Base-by-base conservation (phyloP, 2,329 filamentous ascomycete species). In the Chaetomium olivaceum region DNA sequence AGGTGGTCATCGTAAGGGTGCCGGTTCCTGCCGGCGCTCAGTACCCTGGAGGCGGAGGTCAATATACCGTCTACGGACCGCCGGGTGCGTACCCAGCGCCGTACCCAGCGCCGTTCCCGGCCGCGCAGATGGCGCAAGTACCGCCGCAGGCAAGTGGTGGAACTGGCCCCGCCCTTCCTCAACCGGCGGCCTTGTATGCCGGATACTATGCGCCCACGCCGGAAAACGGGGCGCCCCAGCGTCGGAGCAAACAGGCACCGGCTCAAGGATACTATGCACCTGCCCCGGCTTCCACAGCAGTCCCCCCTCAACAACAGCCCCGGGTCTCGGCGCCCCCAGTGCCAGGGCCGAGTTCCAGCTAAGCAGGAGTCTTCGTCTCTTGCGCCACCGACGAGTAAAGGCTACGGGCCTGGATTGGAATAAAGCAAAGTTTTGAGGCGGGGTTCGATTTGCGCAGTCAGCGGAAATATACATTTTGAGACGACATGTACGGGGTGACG, bases 151-250 rank as follows among this genome's bases (percentile, higher is more conserved):
- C 56, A 1, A 23, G 36, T 21, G 55, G 25, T 2, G 39, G 50
- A 4, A 55, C 36, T 2, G 52, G 21, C 9, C 54, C 62, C 2
- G 39, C 39, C 19, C 54, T 62, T 4, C 57, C 67, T 19, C 57
- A 60, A 8, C 61, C 50, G 29, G 56, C 52, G 0, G 54, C 46
- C 4, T 5, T 62, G 56, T 70, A 69, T 46, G 65, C 48, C 4
- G 69, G 69, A 1, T 70, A 67, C 66, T 70, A 70, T 39, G 67
- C 63, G 23, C 69, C 69, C 11, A 52, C 55, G 9, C 63, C 61
- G 1, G 56, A 33, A 23, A 23, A 7, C 16, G 48, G 33, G 33
- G 6, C 33, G 14, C 12, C 55, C n/a, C 63, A 58, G 23, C 65
- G 57, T 6, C 63, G 29, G 6, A 21, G 23, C 29, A 25, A 62